phyloP scores from a whole-genome alignment of 768 basidiomycete species.

The Coprinellus aureogranulatus region DNA sequence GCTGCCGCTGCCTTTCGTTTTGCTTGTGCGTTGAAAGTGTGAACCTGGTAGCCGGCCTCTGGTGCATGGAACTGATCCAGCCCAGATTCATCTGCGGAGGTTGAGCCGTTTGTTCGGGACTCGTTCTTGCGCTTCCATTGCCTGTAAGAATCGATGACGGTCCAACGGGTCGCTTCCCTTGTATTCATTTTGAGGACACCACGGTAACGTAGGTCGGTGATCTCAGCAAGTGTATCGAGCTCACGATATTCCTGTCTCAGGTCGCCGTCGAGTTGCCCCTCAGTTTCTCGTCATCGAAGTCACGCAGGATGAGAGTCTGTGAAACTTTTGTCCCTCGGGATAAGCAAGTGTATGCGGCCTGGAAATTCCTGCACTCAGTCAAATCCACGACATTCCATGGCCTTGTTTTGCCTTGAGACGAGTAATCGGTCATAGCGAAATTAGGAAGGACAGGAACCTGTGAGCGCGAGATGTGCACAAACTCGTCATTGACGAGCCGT shows the following conservation, averaged over 20 bases:
- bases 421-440: conserved; percentile 34
- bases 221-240: neutral
- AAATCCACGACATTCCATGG: conserved; percentile 26
- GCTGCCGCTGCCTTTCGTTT: neutral
- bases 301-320: conserved; percentile 15
- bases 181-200: neutral
- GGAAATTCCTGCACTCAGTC: conserved; percentile 18
- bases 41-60: neutral
- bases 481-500: conserved; percentile 10
- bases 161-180: neutral
- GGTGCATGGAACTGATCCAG: no score
- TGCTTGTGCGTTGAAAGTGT: neutral
- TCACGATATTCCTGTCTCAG: conserved; percentile 12
- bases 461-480: conserved; percentile 13
- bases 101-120: no score
- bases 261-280: conserved; percentile 9
- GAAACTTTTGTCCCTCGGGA: conserved; percentile 22
- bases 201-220: neutral
- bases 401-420: conserved; percentile 29
- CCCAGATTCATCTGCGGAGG: no score
- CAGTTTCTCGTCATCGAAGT: conserved; percentile 13
- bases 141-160: neutral
- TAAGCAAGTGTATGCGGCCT: conserved; percentile 28
- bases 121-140: neutral
- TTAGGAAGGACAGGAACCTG: conserved; percentile 26